These are phyloP conservation scores for Vanrija pseudolonga DNA, from an alignment of 1,284 basidiomycete genomes.

Conservation along the genomic window DNA sequence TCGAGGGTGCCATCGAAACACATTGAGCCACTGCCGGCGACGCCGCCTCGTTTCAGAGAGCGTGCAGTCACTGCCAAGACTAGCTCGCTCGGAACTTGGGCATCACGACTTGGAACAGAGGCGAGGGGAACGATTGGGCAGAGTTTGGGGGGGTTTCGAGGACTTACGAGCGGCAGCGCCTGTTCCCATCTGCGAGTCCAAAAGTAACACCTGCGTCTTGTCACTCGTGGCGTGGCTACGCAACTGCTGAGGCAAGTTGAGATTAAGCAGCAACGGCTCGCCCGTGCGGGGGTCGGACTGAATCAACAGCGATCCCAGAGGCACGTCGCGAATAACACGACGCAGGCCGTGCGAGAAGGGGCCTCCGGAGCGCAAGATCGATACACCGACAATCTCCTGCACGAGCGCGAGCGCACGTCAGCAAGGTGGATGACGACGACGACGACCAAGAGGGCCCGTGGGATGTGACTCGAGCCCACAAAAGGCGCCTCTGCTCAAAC, in stretches of 20 bases:
- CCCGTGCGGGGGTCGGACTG: slow-evolving; percentile 80
- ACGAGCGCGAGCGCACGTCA: no score
- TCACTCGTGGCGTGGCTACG: slow-evolving; percentile 62
- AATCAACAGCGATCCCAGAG: slow-evolving; percentile 83
- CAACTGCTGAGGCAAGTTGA: slow-evolving; percentile 69
- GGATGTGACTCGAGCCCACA: not conserved
- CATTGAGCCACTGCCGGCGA: no score
- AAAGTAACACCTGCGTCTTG: slow-evolving; percentile 77
- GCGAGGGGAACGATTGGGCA: no score
- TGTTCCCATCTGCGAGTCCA: slow-evolving; percentile 93
- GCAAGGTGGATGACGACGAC: no score
- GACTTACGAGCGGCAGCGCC: slow-evolving; percentile 72
- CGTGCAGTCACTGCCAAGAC: no score
- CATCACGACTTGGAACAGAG: no score
- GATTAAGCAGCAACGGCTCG: slow-evolving; percentile 82
- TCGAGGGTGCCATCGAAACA: not conserved
- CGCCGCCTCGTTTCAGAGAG: no score
- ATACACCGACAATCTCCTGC: slow-evolving; percentile 41
- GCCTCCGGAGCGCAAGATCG: slow-evolving; percentile 59
- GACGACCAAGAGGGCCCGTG: not conserved
- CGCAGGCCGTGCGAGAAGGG: slow-evolving; percentile 86
- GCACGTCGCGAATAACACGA: slow-evolving; percentile 79
- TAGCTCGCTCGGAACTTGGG: no score
- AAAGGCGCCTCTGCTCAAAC: slow-evolving; percentile 3
- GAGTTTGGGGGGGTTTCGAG: not conserved